Percentiles rank a stretch among this genome's conserved stretches.
Evolutionary conservation across 768 basidiomycete genomes (phyloP).

Genomic region (Terana coerulea): DNA sequence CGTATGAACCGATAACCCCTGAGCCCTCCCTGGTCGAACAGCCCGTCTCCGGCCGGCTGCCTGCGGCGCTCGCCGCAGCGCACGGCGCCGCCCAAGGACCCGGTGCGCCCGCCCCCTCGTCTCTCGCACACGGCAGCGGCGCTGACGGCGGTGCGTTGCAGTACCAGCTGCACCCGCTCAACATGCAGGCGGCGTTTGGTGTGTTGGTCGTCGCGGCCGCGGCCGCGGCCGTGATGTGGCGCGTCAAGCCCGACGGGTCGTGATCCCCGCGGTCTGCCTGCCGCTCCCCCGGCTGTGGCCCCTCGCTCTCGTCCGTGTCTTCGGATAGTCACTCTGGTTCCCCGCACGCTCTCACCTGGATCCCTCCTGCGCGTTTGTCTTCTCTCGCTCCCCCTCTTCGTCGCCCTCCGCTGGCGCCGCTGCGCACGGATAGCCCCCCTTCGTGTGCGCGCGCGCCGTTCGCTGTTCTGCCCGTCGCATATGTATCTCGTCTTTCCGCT

Average conservation of each 20-base stretch:
- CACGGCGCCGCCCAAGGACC: slow-evolving; percentile 20
- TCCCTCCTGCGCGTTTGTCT: background rate
- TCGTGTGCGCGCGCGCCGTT: background rate
- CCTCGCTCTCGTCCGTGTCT: background rate
- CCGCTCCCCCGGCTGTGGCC: too few species aligned
- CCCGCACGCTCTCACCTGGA: background rate
- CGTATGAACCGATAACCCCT: slow-evolving; percentile 25
- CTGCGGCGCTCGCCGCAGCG: slow-evolving; percentile 18
- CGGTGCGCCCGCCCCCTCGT: slow-evolving; percentile 16
- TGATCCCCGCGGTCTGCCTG: slow-evolving; percentile 8
- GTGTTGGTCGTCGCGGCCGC: slow-evolving; percentile 64
- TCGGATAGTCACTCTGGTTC: slow-evolving; percentile 4
- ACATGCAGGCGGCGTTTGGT: slow-evolving; percentile 51
- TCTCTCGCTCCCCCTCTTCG: background rate
- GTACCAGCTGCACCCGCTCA: slow-evolving; percentile 27
- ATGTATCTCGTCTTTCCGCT: slow-evolving; percentile 4
- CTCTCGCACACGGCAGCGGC: background rate
- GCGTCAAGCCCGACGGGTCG: slow-evolving; percentile 45
- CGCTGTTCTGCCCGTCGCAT: slow-evolving; percentile 12
- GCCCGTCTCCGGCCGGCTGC: slow-evolving; percentile 19
- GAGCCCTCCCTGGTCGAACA: slow-evolving; percentile 27
- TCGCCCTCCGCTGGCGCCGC: too few species aligned
- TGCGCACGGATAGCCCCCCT: too few species aligned
- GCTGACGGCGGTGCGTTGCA: background rate
- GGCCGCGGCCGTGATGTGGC: slow-evolving; percentile 71